Base-by-base conservation (phyloP, 2,329 filamentous ascomycete species). In the Didymella keratinophila region DNA sequence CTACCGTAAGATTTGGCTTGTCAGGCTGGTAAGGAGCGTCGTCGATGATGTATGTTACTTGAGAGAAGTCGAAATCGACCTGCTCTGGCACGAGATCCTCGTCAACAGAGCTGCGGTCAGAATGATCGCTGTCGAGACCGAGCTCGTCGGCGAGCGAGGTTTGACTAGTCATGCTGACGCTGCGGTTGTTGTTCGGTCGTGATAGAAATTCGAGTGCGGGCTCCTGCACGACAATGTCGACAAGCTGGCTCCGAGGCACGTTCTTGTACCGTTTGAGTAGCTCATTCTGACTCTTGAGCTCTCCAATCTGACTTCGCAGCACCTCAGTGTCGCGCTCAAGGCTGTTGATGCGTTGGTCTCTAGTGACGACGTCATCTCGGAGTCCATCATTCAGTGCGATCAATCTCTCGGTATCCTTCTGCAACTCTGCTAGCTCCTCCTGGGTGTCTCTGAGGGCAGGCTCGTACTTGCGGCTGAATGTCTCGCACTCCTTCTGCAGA, bases 101-200 rank as follows among this genome's bases (percentile, higher is more conserved):
- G 7, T 37, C 30, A n/a, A 39, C 39, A 2, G 6, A 25, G 20
- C 11, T 28, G 10, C 21, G 21, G 11, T 21, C 21, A 10, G 32
- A 56, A 6, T 18, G 20, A 16, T 49, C 37, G 4, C 47, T 36
- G 20, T 55, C 36, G 28, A 37, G 21, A 2, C 34, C 52, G 14
- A 56, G 39, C 32, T 56, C 52, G 3, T 45, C 45, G 27, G 39
- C 21, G 2, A 56, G 28, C 1, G 52, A 56, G 2, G 2, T 21
- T 8, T 37, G 20, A 12, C 37, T 49, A 12, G 25, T 16, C 3
- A 21, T 46, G 23, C 50, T 48, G 6, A 44, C 4, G 16, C 27
- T 49, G 30, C 45, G 52, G 1, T 30, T 9, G 12, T 23, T 23
- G 10, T 18, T 20, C 4, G 51, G 51, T 5, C 43, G 42, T 18